Percentiles rank a stretch among this genome's conserved stretches.
phyloP scores from a whole-genome alignment of 129 eudicot species.

The Flaveria ramosissima region DNA sequence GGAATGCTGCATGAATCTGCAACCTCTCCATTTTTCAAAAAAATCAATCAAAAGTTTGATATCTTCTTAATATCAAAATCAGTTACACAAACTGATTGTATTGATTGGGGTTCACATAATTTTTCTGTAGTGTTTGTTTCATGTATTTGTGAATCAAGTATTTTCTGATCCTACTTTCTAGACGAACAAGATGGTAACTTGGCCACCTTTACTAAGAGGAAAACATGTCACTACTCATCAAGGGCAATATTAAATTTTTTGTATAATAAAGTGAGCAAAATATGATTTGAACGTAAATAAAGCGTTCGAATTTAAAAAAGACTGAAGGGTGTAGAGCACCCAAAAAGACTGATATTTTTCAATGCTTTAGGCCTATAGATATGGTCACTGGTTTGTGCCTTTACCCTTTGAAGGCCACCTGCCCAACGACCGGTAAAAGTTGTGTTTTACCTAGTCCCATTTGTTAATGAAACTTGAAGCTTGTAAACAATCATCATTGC shows the following conservation, averaged over 20 bases:
- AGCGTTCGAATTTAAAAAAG: background rate
- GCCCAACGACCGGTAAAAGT: background rate
- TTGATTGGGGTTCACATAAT: background rate
- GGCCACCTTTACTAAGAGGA: background rate
- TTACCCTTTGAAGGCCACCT: background rate
- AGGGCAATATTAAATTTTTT: background rate
- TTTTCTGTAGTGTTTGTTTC: background rate
- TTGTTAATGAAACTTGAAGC: constrained; percentile 1
- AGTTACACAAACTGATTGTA: background rate
- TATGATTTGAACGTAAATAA: background rate
- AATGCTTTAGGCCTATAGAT: background rate
- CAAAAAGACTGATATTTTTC: background rate
- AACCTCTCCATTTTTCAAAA: background rate
- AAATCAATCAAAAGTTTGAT: background rate
- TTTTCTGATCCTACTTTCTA: background rate
- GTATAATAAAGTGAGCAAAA: background rate
- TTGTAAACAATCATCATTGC: background rate
- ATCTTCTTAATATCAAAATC: background rate
- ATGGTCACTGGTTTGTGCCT: background rate
- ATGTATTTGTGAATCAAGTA: background rate
- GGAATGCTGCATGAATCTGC: background rate
- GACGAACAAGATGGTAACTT: background rate
- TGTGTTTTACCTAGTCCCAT: background rate
- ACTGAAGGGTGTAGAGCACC: background rate
- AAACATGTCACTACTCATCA: background rate